A percentile compares a stretch with the other conserved stretches of the same genome.
Conservation (phyloP, 352 stramenopile genomes). For the Globisporangium recalcitrans region DNA sequence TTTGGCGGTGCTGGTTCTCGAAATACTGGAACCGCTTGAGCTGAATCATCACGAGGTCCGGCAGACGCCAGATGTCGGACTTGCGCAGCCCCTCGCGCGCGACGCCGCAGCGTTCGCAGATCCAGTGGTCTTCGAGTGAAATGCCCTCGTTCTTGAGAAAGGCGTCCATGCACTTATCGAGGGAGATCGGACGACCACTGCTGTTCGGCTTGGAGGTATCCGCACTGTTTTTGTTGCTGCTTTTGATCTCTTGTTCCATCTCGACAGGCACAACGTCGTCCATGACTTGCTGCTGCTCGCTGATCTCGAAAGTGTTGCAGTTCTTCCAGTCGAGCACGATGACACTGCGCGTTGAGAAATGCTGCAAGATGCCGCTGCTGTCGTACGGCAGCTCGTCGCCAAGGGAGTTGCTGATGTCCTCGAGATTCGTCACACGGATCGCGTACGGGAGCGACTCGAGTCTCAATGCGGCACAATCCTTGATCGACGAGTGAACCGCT, state of each 20-base stretch:
- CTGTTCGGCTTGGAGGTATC: neutral
- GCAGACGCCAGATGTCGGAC: conserved; percentile 66
- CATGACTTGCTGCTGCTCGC: conserved; percentile 24
- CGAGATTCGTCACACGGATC: conserved; percentile 52
- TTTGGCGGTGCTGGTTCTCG: conserved; percentile 80
- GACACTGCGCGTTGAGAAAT: conserved; percentile 74
- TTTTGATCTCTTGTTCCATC: conserved; percentile 14
- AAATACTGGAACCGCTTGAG: conserved; percentile 88
- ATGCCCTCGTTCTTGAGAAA: conserved; percentile 70
- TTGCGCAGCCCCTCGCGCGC: conserved; percentile 49
- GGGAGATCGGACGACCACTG: conserved; percentile 29
- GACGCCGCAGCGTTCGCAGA: conserved; percentile 63
- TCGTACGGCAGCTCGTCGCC: conserved; percentile 43
- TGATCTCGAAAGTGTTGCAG: conserved; percentile 8
- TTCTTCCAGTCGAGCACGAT: conserved; percentile 67
- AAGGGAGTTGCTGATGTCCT: conserved; percentile 37
- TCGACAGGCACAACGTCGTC: conserved; percentile 29
- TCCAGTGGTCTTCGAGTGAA: conserved; percentile 66
- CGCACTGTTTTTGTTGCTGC: neutral
- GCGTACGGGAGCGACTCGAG: conserved; percentile 38
- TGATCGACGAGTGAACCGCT: conserved; percentile 4
- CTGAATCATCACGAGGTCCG: conserved; percentile 85
- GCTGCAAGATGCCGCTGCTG: conserved; percentile 47
- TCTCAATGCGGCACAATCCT: conserved; percentile 1
- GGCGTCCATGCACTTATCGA: conserved; percentile 65